Base-by-base conservation (phyloP, 305 asterid genomes). In the Fraxinus greggii region DNA sequence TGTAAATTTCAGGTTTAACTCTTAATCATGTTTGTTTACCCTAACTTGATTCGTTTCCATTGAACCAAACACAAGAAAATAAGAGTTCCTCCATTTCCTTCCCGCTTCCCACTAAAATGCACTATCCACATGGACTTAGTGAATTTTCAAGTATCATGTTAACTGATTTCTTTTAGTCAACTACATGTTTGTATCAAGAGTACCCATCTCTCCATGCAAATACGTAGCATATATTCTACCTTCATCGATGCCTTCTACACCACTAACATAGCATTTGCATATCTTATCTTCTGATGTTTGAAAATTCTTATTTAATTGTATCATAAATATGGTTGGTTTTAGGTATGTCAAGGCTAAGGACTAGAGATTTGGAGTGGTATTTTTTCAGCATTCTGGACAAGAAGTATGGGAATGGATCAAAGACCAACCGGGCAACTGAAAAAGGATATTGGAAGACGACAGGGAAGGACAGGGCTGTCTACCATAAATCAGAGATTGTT, bases 371-470 rank as follows among this genome's bases (percentile, higher is more conserved):
- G 81, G 99, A 97, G 88, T 97, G 99, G 98, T 97, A 93, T 81
- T 93, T 92, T 88, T 97, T 97, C 90, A 92, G 98, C 76, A 74
- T 89, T 83, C 90, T 93, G 78, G 99, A 95, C 87, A 92, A 92
- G 91, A 97, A 95, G 90, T 97, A 95, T 83, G 99, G 98, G 17
- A 92, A 95, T 80, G 96, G 97, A 80, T 86, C 97, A 70, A 88
- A 92, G 89, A 97, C 98, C 75, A 97, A 97, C 84, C 89, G 99
- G 15, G 99, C 99, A 8, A 97, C 99, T 59, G 93, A 90, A 65
- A 88, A 83, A 77, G 99, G 99, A 48, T 94, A 96, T 82, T 96
- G 99, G 99, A 97, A 97, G 90, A 94, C 99, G 10, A 97, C 99
- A 2, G 98, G 99, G 24, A 97, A 95, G 84, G 98, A 93, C 84